Evolutionary conservation across 2,329 filamentous ascomycete genomes (phyloP), one percentile per base, ranked within the genome.

Genomic region (Penicillium griseofulvum): DNA sequence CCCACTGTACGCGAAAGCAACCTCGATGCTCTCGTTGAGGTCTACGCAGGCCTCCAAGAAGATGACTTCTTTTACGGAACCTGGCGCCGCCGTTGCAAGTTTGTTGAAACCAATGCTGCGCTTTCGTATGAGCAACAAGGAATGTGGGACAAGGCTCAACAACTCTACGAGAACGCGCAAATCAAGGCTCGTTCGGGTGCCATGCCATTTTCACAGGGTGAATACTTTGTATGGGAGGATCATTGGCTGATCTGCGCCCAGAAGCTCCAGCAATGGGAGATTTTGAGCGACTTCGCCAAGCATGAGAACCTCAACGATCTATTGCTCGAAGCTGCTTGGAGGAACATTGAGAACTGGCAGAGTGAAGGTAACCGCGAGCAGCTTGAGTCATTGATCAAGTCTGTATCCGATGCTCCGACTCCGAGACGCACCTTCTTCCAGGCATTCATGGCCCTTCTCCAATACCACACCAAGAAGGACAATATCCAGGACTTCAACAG

Each of bases 171-270:
- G 74, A 88, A 88, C 53, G 94, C 95, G 0, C 95, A 99, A 74
- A 91, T 99, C 72, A 99, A 97, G 73, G 94, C 95, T 42, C 86
- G 95, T 44, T 97, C 93, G 0, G 94, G 92, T 49, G 90, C 93
- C n/a, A 86, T 97, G 58, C 93, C 94, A 0, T 97, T 97, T 73
- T 96, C 93, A 1, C 90, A 95, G 66, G 91, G 88, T 31, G 94
- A 99, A 74, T 99, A 99, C 75, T 97, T 96, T 84, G 83, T 99
- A 1, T 99, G 94, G 94, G 94, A 99, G 75, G 94, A 99, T 69
- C 95, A 99, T 66, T 99, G 94, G 94, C 87, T 99, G 39, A 83
- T 97, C 47, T 99, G 94, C 72, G 94, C 93, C 0, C 91, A 97
- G 76, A 99, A 99, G 76, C 81, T 99, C 43, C 95, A 99, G 72